phyloP scores from a whole-genome alignment of 352 stramenopile species.

The Pelagophyceae sp. region DNA sequence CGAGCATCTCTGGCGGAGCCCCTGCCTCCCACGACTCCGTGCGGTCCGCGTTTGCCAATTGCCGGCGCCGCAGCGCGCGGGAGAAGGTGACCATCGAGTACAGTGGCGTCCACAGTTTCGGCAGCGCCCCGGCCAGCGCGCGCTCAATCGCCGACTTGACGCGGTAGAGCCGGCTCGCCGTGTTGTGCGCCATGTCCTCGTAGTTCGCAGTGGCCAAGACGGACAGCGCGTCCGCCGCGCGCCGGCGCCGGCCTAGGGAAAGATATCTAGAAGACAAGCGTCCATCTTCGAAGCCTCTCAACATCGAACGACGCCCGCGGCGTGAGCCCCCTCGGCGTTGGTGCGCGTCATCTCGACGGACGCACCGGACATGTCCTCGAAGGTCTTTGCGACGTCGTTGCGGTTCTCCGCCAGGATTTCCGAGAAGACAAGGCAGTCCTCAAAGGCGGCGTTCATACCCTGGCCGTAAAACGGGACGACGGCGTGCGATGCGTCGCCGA shows the following conservation, averaged over 20 bases:
- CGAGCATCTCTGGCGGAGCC: no score
- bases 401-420: slow-evolving; percentile 20
- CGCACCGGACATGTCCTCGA: slow-evolving; percentile 1
- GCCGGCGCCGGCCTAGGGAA: neutral
- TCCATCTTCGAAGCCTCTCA: no score
- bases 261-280: no score
- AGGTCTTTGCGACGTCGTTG: neutral
- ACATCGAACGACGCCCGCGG: no score
- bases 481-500: slow-evolving; percentile 43
- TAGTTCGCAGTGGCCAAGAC: slow-evolving; percentile 37
- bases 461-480: slow-evolving; percentile 45
- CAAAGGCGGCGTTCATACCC: slow-evolving; percentile 38
- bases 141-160: slow-evolving; percentile 32
- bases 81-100: slow-evolving; percentile 43
- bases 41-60: slow-evolving; percentile 18
- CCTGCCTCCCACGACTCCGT: no score
- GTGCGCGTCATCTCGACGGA: neutral
- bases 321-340: no score
- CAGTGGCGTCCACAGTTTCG: slow-evolving; percentile 30
- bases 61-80: slow-evolving; percentile 33
- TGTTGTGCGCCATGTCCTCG: slow-evolving; percentile 37
- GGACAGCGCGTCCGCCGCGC: slow-evolving; percentile 30
- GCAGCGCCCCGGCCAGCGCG: slow-evolving; percentile 21
- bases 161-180: slow-evolving; percentile 31
- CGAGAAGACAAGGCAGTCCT: slow-evolving; percentile 31